Percentiles rank a stretch among this genome's conserved stretches.
phyloP scores from a whole-genome alignment of 2,329 filamentous ascomycete genomes.

The Aspergillus arachidicola region DNA sequence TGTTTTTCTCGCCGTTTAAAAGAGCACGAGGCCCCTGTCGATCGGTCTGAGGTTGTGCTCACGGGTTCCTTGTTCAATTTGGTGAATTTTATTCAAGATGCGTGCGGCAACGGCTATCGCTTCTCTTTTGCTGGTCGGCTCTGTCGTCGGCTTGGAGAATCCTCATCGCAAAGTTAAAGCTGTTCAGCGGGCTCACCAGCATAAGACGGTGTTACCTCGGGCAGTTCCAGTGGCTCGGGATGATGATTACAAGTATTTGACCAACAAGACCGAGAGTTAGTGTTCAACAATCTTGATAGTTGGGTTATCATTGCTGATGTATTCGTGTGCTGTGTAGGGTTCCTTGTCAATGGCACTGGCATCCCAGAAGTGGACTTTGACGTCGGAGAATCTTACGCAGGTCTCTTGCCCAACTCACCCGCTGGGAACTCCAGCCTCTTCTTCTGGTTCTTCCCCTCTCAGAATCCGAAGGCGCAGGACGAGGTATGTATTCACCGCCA shows the following conservation, averaged over 20 bases:
- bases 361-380: slow-evolving; percentile 72
- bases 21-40: neutral
- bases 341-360: slow-evolving; percentile 63
- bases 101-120: slow-evolving; percentile 6
- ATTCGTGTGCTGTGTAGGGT: slow-evolving; percentile 48
- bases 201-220: neutral
- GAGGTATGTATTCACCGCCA: slow-evolving; percentile 28
- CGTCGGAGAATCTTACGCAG: slow-evolving; percentile 53
- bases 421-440: slow-evolving; percentile 48
- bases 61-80: neutral
- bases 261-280: slow-evolving; percentile 12
- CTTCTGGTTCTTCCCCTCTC: slow-evolving; percentile 54
- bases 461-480: slow-evolving; percentile 43
- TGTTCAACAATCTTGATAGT: neutral
- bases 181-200: neutral
- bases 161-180: slow-evolving; percentile 26
- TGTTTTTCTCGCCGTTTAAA: neutral
- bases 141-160: slow-evolving; percentile 19
- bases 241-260: slow-evolving; percentile 6
- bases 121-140: slow-evolving; percentile 11
- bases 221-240: neutral
- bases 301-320: neutral
- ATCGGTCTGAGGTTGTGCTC: neutral
- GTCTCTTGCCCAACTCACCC: slow-evolving; percentile 55
- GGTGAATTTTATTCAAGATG: neutral